Evolutionary conservation across 306 rosid genomes (phyloP).

Genomic region (Parietaria judaica): DNA sequence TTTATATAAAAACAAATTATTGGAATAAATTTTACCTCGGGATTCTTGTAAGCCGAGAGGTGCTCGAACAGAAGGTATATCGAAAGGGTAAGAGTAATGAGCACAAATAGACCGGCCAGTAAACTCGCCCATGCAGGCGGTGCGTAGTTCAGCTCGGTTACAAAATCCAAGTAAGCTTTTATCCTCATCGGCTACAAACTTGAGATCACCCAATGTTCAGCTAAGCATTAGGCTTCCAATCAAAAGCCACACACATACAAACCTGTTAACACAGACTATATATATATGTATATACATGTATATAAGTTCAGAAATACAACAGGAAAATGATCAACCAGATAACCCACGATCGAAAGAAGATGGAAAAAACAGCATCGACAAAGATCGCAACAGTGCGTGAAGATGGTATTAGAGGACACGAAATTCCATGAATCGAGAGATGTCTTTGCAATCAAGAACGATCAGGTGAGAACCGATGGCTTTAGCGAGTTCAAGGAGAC

Average conservation of each 20-base stretch:
- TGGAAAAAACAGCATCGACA: no score
- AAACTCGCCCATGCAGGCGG: constrained; percentile 85
- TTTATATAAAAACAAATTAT: neutral
- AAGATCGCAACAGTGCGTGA: no score
- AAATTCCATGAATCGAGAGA: no score
- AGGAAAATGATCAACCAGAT: no score
- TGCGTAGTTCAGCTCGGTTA: constrained; percentile 30
- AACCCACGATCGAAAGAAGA: no score
- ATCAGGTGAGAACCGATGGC: neutral
- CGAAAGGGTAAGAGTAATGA: constrained; percentile 63
- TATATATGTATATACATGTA: no score
- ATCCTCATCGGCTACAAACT: constrained; percentile 39
- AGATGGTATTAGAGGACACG: no score
- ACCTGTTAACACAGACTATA: constrained; percentile 12
- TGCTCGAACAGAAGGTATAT: constrained; percentile 78
- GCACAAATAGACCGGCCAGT: constrained; percentile 50
- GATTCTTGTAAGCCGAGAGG: constrained; percentile 94
- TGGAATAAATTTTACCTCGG: constrained; percentile 44
- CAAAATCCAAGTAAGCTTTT: constrained; percentile 16
- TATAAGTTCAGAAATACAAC: no score
- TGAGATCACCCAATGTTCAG: constrained; percentile 19
- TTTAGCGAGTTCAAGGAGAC: neutral
- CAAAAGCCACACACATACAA: constrained; percentile 9
- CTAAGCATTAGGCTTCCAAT: constrained; percentile 16
- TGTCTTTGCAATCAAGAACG: no score